These are phyloP conservation scores for Phytophthora quininea DNA, from an alignment of 352 stramenopile genomes.

Conservation along the genomic window DNA sequence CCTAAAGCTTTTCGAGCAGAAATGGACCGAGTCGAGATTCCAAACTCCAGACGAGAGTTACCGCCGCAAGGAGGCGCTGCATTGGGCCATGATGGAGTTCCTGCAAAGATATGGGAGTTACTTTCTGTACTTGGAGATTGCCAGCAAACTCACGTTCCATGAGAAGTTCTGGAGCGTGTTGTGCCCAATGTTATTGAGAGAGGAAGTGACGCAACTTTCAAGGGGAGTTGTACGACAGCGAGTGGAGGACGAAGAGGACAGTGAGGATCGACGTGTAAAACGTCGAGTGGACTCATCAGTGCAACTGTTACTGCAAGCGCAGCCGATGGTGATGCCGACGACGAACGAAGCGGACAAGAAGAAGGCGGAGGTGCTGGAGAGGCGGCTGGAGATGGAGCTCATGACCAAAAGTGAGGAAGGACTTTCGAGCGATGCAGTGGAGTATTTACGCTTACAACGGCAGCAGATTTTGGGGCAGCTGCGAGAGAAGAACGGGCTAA, in stretches of 20 bases:
- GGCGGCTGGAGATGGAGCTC: slow-evolving; percentile 15
- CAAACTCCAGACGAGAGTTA: background rate
- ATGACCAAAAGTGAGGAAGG: slow-evolving; percentile 25
- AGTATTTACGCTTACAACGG: slow-evolving; percentile 17
- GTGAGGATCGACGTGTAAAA: slow-evolving; percentile 2
- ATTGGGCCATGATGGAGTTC: background rate
- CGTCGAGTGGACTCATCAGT: background rate
- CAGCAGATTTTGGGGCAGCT: slow-evolving; percentile 15
- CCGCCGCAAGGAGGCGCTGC: background rate
- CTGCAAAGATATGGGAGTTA: background rate
- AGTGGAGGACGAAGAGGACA: slow-evolving; percentile 3
- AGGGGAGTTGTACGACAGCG: slow-evolving; percentile 3
- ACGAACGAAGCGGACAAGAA: background rate
- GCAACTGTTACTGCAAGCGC: background rate
- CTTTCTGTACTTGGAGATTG: slow-evolving; percentile 8
- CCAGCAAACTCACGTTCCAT: slow-evolving; percentile 12
- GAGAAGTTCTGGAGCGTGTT: slow-evolving; percentile 9
- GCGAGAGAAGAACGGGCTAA: slow-evolving; percentile 7
- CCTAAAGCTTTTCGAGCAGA: background rate
- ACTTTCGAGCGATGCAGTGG: slow-evolving; percentile 13
- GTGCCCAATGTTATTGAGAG: slow-evolving; percentile 6
- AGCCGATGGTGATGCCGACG: background rate
- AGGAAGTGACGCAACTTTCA: slow-evolving; percentile 7
- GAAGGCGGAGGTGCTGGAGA: slow-evolving; percentile 12
- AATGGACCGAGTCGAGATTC: background rate